A percentile compares a stretch with the other conserved stretches of the same genome.
phyloP scores from a whole-genome alignment of 1,284 basidiomycete genomes.

The Sporisorium exsertum region DNA sequence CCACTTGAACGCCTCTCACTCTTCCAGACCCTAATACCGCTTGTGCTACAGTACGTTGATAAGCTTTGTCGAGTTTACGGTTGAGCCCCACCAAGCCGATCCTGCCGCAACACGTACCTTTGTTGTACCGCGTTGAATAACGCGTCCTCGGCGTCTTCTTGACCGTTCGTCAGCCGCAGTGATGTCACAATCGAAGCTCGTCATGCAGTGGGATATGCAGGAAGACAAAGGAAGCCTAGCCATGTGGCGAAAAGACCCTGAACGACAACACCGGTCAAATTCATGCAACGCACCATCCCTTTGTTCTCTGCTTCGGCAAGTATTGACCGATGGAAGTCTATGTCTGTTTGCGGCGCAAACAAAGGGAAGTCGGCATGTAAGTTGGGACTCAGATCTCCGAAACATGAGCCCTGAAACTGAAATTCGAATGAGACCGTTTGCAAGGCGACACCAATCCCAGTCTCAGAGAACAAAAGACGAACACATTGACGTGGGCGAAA shows the following conservation, averaged over 20 bases:
- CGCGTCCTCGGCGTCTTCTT: neutral
- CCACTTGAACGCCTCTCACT: too few species aligned
- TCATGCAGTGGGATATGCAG: neutral
- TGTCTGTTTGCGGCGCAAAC: neutral
- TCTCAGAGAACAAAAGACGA: too few species aligned
- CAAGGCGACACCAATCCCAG: too few species aligned
- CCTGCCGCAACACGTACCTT: neutral
- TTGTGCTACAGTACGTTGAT: too few species aligned
- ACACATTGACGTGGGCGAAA: too few species aligned
- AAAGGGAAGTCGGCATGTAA: neutral
- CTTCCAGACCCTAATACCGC: too few species aligned
- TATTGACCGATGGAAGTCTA: neutral
- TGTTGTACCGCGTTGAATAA: neutral
- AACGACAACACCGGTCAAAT: neutral
- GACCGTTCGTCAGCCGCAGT: neutral
- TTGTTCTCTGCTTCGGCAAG: neutral
- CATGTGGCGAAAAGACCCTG: neutral
- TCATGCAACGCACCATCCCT: slow-evolving; percentile 2
- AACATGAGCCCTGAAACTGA: neutral
- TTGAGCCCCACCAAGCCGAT: too few species aligned
- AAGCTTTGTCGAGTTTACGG: too few species aligned
- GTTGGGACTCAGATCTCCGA: slow-evolving; percentile 2
- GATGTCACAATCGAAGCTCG: neutral
- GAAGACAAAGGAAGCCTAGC: neutral
- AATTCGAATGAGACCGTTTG: neutral